Base-by-base conservation (phyloP, 1,139 yeast species). In the Yamadazyma atlantica region DNA sequence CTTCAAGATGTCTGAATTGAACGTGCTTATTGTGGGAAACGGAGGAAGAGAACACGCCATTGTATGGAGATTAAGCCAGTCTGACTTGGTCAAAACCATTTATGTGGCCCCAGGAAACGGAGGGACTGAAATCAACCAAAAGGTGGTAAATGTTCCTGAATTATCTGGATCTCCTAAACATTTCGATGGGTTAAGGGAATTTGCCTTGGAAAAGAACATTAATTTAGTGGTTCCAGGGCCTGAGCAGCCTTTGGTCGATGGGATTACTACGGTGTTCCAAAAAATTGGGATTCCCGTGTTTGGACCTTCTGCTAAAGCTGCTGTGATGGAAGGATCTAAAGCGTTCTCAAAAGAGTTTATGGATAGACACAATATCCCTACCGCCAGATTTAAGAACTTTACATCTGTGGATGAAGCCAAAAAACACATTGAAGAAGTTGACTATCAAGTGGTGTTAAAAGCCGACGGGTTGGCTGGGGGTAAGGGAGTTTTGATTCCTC, bases 11-110 rank as follows among this genome's bases (percentile, higher is more conserved):
- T 44, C 54, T 29, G n/a, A 29, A 25, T 55, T 80, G 62, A 88
- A 85, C 60, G 69, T 92, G 50, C 82, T 94, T 47, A 83, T 94
- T 48, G 76, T 94, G 53, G 99, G 99, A 55, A 89, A 86, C 67
- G 99, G 99, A 57, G 99, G 98, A 52, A 89, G 99, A 73, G 99
- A 94, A 66, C 97, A 92, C 62, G 97, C 98, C 39, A 75, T 94
- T 48, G 85, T 88, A 14, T 90, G 97, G 97, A 86, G 85, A 58
- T 76, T 94, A 50, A 70, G 85, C 30, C 94, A 88, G 63, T 87
- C 96, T 23, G 66, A 79, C 28, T 63, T 78, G 29, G 96, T 89
- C 32, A 66, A 69, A 45, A 75, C 78, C 46, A 83, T 94, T 51
- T 94, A 60, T 54, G 96, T 92, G 38, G 96, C 97, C 21, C 97